phyloP scores from a whole-genome alignment of 345 rosid genomes.

The Eucalyptus tenuipes region DNA sequence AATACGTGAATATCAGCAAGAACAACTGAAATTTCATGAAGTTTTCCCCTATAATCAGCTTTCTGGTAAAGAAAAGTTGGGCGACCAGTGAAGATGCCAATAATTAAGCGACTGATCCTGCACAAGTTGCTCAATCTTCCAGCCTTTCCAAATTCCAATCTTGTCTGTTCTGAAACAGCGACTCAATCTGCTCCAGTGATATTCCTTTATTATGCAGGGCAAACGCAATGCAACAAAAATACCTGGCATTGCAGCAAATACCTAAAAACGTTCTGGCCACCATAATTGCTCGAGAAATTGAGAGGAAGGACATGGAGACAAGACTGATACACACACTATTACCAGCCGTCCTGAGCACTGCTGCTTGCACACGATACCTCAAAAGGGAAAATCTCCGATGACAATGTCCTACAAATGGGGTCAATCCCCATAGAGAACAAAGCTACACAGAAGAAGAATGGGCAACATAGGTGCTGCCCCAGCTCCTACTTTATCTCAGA shows the following conservation, averaged over 20 bases:
- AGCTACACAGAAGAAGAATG: conserved; percentile 32
- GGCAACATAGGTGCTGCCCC: conserved; percentile 18
- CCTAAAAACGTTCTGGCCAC: conserved; percentile 39
- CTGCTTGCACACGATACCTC: conserved; percentile 43
- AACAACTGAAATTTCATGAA: background rate
- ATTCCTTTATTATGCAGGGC: conserved; percentile 50
- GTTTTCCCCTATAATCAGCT: background rate
- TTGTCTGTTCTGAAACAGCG: conserved; percentile 6
- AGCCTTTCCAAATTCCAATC: background rate
- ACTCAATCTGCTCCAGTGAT: conserved; percentile 48
- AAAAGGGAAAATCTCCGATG: conserved; percentile 46
- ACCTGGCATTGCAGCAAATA: conserved; percentile 22
- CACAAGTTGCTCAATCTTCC: background rate
- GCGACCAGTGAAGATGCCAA: background rate
- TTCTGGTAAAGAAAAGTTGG: background rate
- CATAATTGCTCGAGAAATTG: conserved; percentile 29
- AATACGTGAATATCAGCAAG: background rate
- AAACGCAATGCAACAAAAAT: conserved; percentile 21
- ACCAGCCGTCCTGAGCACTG: conserved; percentile 40
- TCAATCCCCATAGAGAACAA: conserved; percentile 57
- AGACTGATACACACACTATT: conserved; percentile 38
- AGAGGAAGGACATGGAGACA: conserved; percentile 58
- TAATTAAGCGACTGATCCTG: background rate
- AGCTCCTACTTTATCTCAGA: conserved; percentile 11
- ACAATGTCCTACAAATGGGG: conserved; percentile 44